A percentile compares a stretch with the other conserved stretches of the same genome.
These are phyloP conservation scores for Hypoxylon fragiforme DNA, from an alignment of 495 filamentous ascomycete species.

Conservation along the genomic window DNA sequence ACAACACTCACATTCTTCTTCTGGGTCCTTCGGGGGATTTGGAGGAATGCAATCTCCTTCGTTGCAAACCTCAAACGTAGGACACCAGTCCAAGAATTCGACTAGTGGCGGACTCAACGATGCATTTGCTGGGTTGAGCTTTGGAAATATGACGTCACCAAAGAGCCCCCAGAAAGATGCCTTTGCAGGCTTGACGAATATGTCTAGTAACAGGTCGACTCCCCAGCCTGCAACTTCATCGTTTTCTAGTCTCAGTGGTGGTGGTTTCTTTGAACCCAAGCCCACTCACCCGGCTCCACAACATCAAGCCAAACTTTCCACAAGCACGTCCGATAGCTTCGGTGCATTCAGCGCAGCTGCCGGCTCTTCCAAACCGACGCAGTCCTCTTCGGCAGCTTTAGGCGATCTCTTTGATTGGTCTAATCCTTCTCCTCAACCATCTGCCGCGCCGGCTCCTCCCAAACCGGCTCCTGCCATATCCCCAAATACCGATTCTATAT, in stretches of 20 bases:
- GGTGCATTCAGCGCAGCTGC: slow-evolving; percentile 57
- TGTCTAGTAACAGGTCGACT: slow-evolving; percentile 57
- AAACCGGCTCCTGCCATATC: slow-evolving; percentile 45
- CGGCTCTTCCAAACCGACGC: slow-evolving; percentile 49
- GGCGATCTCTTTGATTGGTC: slow-evolving; percentile 84
- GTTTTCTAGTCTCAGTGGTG: slow-evolving; percentile 61
- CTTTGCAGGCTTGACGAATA: slow-evolving; percentile 72
- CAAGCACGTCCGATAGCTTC: slow-evolving; percentile 51
- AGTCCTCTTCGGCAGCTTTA: slow-evolving; percentile 55
- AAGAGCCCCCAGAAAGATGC: slow-evolving; percentile 59
- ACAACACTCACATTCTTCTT: slow-evolving; percentile 50
- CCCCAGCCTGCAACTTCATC: slow-evolving; percentile 58
- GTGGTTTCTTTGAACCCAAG: slow-evolving; percentile 81
- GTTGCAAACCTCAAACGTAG: slow-evolving; percentile 45
- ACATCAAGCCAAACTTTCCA: slow-evolving; percentile 53
- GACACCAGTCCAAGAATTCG: slow-evolving; percentile 51
- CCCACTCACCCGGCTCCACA: slow-evolving; percentile 57
- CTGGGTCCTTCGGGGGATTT: slow-evolving; percentile 58
- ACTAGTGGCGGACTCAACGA: slow-evolving; percentile 75
- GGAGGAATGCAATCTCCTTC: slow-evolving; percentile 67
- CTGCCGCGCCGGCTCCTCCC: slow-evolving; percentile 48
- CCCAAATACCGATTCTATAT: slow-evolving; percentile 60
- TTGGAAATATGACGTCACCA: slow-evolving; percentile 60
- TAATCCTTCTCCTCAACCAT: slow-evolving; percentile 54
- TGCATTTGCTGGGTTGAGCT: slow-evolving; percentile 83